Percentiles rank a stretch among this genome's conserved stretches.
These are phyloP conservation scores for Clarireedia paspali DNA, from an alignment of 2,329 filamentous ascomycete genomes.

Conservation along the genomic window DNA sequence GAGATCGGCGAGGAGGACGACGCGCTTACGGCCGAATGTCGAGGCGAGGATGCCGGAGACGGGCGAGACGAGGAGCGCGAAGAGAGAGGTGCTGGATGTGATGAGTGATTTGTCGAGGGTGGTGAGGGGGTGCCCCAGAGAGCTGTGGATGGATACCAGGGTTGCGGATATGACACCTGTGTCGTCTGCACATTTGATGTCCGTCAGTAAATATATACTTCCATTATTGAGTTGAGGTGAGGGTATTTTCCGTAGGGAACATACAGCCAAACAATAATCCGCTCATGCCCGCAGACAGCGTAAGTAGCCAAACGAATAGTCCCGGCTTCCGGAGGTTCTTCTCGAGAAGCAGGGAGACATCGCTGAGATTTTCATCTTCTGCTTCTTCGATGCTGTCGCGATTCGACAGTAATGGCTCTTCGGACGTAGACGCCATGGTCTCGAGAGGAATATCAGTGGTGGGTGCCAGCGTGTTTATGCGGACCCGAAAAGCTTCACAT, in stretches of 20 bases:
- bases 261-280: slow-evolving; percentile 61
- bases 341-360: slow-evolving; percentile 22
- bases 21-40: slow-evolving; percentile 49
- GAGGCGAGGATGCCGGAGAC: slow-evolving; percentile 59
- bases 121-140: slow-evolving; percentile 48
- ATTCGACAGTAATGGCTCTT: slow-evolving; percentile 6
- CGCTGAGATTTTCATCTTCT: slow-evolving; percentile 15
- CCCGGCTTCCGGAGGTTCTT: slow-evolving; percentile 29
- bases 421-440: not conserved
- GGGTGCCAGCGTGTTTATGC: too few relatives aligned
- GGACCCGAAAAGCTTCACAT: too few relatives aligned
- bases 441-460: not conserved
- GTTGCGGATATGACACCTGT: slow-evolving; percentile 58
- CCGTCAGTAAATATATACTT: too few relatives aligned
- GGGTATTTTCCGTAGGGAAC: not conserved
- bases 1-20: slow-evolving; percentile 55
- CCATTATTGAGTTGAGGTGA: not conserved
- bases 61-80: slow-evolving; percentile 57
- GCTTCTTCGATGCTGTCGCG: not conserved
- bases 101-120: slow-evolving; percentile 63
- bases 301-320: slow-evolving; percentile 52
- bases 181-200: slow-evolving; percentile 18
- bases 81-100: slow-evolving; percentile 60
- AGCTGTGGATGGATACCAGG: slow-evolving; percentile 53
- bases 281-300: slow-evolving; percentile 57